Evolutionary conservation across 129 eudicot species (phyloP).

Genomic region (carrot (Daucus carota)): DH1_v3.0 NC_030382.2:30277001-30277500

Average conservation of each 20-base stretch:
- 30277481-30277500: neutral
- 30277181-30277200: neutral
- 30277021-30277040: neutral
- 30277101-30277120: neutral
- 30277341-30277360: slow-evolving; percentile 15
- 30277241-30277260: slow-evolving; percentile 24
- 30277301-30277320: slow-evolving; percentile 99
- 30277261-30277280: slow-evolving; percentile 96
- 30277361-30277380: slow-evolving; percentile 5
- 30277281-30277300: slow-evolving; percentile 98
- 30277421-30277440: neutral
- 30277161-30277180: neutral
- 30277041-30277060: too few species aligned
- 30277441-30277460: neutral
- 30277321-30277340: slow-evolving; percentile 61
- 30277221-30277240: neutral
- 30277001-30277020: neutral
- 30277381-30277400: neutral
- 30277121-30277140: neutral
- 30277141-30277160: neutral
- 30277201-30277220: neutral
- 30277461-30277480: neutral
- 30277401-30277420: neutral
- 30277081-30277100: neutral
- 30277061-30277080: too few species aligned